A percentile compares a stretch with the other conserved stretches of the same genome.
Evolutionary conservation across 345 rosid species (phyloP).

Genomic region (Populus alba): DNA sequence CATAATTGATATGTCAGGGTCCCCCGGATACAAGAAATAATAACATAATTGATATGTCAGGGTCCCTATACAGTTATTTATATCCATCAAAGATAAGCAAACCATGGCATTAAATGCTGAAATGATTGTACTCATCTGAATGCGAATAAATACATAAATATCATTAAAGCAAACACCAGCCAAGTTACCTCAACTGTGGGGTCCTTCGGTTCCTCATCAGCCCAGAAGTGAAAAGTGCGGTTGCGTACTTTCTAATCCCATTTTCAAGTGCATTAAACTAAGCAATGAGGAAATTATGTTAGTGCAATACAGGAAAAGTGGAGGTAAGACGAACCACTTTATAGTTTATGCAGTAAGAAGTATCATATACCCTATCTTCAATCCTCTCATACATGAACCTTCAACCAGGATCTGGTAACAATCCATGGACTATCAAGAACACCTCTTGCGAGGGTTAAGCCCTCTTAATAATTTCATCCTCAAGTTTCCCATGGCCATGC

Average conservation of each 20-base stretch:
- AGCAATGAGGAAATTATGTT: slow-evolving; percentile 13
- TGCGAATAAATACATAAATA: neutral
- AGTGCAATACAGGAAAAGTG: slow-evolving; percentile 11
- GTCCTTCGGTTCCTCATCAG: slow-evolving; percentile 68
- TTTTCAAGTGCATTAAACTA: slow-evolving; percentile 73
- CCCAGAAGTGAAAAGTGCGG: slow-evolving; percentile 56
- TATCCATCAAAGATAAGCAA: neutral
- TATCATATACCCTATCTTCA: slow-evolving; percentile 65
- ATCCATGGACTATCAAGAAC: slow-evolving; percentile 55
- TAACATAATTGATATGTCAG: neutral
- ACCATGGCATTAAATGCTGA: neutral
- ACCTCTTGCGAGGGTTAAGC: slow-evolving; percentile 51
- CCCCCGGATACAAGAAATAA: neutral
- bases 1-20: too few relatives aligned
- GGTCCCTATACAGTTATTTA: neutral
- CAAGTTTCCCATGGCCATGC: slow-evolving; percentile 37
- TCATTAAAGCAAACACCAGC: neutral
- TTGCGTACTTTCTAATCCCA: slow-evolving; percentile 56
- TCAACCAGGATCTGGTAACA: slow-evolving; percentile 76
- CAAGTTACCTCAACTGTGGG: slow-evolving; percentile 74
- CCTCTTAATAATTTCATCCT: slow-evolving; percentile 75
- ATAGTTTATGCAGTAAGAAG: slow-evolving; percentile 7
- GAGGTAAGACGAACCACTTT: slow-evolving; percentile 6
- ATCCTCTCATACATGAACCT: slow-evolving; percentile 83
- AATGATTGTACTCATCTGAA: neutral